Evolutionary conservation across 2,329 filamentous ascomycete species (phyloP), one percentile per base, ranked within the genome.

Genomic region (Fonsecaea pugnacius): DNA sequence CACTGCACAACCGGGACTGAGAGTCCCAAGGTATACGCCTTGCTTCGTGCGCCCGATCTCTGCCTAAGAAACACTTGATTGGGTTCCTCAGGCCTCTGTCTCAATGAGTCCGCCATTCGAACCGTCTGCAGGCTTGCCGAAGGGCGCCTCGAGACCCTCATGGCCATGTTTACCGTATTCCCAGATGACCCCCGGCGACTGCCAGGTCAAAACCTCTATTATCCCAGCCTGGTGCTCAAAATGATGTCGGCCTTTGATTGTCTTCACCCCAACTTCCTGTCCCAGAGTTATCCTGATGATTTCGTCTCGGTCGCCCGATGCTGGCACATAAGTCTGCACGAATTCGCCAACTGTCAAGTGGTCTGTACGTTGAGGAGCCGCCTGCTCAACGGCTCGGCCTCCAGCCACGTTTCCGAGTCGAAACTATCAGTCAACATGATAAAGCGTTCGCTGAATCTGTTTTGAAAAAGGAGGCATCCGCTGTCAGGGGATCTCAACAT

Each of bases 381-480:
- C n/a, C 35, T 43, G 16, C 52, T 62, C 50, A 52, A 9, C 36
- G 51, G 18, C 38, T 62, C 43, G 52, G 36, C 30, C 60, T 55
- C 51, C 60, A 62, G 60, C 54, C 55, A 53, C 57, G 57, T 51
- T 63, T 51, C 43, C 55, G 61, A 21, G 48, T 63, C 38, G 38
- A 57, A 52, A 53, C 43, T 3, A 59, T 63, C 51, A 63, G 30
- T 30, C 54, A 59, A n/a, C 30, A 58, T 33, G 61, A 63, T 59
- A 58, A 58, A 10, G 33, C 61, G 16, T 59, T 63, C 24, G 61
- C 61, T 27, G 55, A 63, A n/a, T 53, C 61, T 16, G 50, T 43
- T 27, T n/a, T 63, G 21, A 63, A 43, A 55, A 35, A 32, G 24
- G 61, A 63, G 21, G 61, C 54, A 12, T 53, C 54, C 3, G 38